A percentile compares a stretch with the other conserved stretches of the same genome.
phyloP scores from a whole-genome alignment of 768 basidiomycete species.

The Russula sp. region DNA sequence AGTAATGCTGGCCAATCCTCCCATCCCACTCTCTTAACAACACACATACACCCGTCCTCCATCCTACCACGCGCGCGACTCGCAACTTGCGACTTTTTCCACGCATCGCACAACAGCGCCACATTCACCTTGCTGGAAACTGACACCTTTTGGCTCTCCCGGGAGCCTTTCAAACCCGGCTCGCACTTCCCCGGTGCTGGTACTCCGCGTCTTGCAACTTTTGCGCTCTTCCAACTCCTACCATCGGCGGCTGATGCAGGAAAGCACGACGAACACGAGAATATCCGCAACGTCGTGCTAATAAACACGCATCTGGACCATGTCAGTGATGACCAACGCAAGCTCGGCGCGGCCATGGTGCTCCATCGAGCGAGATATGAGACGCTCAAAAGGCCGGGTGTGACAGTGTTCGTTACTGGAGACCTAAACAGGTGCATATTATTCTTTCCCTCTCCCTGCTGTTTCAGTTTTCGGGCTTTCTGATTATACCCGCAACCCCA shows the following conservation, averaged over 20 bases:
- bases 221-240: conserved; percentile 38
- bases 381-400: conserved; percentile 35
- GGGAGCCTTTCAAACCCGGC: conserved; percentile 46
- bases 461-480: neutral
- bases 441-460: neutral
- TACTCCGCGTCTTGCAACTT: conserved; percentile 49
- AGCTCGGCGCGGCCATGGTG: conserved; percentile 51
- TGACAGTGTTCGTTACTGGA: conserved; percentile 48
- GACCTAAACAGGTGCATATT: conserved; percentile 46
- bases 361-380: conserved; percentile 51
- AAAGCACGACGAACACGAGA: neutral
- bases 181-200: conserved; percentile 53
- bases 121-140: conserved; percentile 41
- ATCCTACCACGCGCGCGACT: neutral
- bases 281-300: conserved; percentile 38
- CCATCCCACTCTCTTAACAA: neutral
- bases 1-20: conserved; percentile 31
- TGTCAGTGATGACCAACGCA: conserved; percentile 50
- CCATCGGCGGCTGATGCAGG: neutral
- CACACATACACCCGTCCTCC: neutral
- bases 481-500: neutral
- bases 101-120: conserved; percentile 30
- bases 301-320: conserved; percentile 58
- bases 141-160: conserved; percentile 60
- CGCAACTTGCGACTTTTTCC: neutral